Evolutionary conservation across 2,329 filamentous ascomycete species (phyloP).

Genomic region (Capronia americana): DNA sequence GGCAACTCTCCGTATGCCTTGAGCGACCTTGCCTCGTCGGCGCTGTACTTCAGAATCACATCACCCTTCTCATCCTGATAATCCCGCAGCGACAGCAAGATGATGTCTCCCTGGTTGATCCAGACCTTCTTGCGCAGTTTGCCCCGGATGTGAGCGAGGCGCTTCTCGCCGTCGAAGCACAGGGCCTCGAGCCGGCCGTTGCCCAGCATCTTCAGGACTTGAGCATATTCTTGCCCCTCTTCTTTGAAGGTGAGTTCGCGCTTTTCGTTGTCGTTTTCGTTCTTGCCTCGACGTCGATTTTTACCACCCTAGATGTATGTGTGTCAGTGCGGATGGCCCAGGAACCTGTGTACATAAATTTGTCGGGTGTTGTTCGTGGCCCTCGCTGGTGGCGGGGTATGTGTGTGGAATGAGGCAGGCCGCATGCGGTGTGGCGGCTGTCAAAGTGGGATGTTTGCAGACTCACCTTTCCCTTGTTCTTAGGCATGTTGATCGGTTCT

Average conservation of each 20-base stretch:
- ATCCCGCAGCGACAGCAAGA: constrained; percentile 83
- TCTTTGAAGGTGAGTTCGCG: constrained; percentile 99
- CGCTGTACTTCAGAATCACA: constrained; percentile 92
- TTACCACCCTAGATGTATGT: constrained; percentile 79
- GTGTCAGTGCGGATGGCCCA: not conserved
- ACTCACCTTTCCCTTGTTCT: constrained; percentile 98
- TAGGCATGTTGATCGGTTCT: constrained; percentile 73
- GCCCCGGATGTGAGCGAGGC: constrained; percentile 84
- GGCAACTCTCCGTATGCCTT: constrained; percentile 98
- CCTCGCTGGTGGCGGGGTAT: constrained; percentile 29
- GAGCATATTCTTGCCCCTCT: constrained; percentile 90
- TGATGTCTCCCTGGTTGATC: constrained; percentile 98
- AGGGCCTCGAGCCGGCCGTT: constrained; percentile 92
- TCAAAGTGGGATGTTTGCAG: constrained; percentile 31
- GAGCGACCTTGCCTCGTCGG: constrained; percentile 91
- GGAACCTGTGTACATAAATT: not conserved
- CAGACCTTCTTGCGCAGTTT: constrained; percentile 99
- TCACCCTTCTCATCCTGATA: constrained; percentile 95
- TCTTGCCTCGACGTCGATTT: constrained; percentile 98
- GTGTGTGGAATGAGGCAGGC: constrained; percentile 35
- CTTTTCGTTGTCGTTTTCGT: constrained; percentile 99
- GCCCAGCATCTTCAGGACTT: constrained; percentile 93
- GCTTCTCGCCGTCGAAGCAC: constrained; percentile 93
- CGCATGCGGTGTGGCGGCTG: constrained; percentile 40
- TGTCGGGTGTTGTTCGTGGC: not conserved